Base-by-base conservation (phyloP, 2,329 filamentous ascomycete species). In the Diaporthe citriasiana region DNA sequence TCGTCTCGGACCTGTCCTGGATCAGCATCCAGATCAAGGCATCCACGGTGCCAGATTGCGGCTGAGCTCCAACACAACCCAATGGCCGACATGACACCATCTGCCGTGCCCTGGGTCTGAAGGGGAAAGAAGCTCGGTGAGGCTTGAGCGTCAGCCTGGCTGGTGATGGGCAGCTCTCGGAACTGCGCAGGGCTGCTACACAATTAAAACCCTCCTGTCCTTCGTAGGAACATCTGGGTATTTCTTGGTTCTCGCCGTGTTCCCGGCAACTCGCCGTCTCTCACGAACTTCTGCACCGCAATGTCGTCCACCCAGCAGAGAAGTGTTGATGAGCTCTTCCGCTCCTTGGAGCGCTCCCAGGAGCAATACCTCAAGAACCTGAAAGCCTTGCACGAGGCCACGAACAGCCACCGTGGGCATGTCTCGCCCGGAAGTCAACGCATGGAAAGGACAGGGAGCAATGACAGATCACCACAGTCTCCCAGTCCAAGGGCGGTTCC, bases 341-440 rank as follows among this genome's bases (percentile, higher is more conserved):
- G 65, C 55, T 56, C 71, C 25, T 0, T 73, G 51, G 71, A 70
- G 51, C 51, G 45, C 33, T 59, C 63, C 13, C 71, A 73, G 22
- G 71, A 73, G 51, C 71, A 73, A 33, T 73, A 71, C 47, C 63
- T 73, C 53, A 73, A 71, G 33, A 53, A 38, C 22, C 65, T 73
- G 13, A 70, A 17, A 30, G 50, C 65, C 51, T 27, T 73, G 33
- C 65, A 55, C 19, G 71, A 73, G 30, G 19, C 42, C 35, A 59
- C 47, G 10, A 55, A 60, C 17, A 22, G 53, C 17, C 22, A 55
- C 40, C 30, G 51, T 30, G 53, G 55, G 22, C 59, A 53, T 47
- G 55, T n/a, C 25, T 8, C 25, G 2, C 19, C 59, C 25, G 45
- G 71, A n/a, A 55, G 51, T 19, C 55, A 68, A 19, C 71, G 71